phyloP scores from a whole-genome alignment of 2,329 filamentous ascomycete genomes.

The Apiospora kogelbergensis region DNA sequence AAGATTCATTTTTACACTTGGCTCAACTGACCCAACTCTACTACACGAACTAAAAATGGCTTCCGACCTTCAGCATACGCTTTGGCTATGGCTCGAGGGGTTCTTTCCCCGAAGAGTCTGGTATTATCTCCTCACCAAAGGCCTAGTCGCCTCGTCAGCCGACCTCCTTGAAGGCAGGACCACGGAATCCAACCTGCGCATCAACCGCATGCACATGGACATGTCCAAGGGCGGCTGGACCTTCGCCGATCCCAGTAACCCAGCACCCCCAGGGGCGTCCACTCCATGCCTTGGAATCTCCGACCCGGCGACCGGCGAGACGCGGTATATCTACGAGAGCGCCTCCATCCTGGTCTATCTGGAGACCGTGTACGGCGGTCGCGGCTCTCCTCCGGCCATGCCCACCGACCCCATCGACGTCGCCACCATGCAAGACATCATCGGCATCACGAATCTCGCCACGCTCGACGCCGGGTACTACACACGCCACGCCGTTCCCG shows the following conservation, averaged over 20 bases:
- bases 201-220: neutral
- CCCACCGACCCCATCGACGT: constrained; percentile 8
- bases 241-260: neutral
- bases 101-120: neutral
- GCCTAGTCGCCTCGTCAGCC: neutral
- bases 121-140: neutral
- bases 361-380: neutral
- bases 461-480: constrained; percentile 15
- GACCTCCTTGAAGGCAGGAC: neutral
- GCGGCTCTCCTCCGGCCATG: neutral
- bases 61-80: neutral
- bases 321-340: neutral
- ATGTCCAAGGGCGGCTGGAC: neutral
- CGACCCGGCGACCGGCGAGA: neutral
- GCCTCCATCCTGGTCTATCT: neutral
- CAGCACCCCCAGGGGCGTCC: neutral
- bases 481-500: constrained; percentile 18
- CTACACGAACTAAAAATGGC: neutral
- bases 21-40: neutral
- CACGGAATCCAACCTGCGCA: neutral
- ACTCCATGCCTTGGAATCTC: neutral
- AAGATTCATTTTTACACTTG: neutral
- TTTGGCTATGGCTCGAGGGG: neutral
- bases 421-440: constrained; percentile 17
- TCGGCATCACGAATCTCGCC: constrained; percentile 16